A percentile compares a stretch with the other conserved stretches of the same genome.
Conservation (phyloP, 768 basidiomycete species). For the Cystobasidium ongulense region DNA sequence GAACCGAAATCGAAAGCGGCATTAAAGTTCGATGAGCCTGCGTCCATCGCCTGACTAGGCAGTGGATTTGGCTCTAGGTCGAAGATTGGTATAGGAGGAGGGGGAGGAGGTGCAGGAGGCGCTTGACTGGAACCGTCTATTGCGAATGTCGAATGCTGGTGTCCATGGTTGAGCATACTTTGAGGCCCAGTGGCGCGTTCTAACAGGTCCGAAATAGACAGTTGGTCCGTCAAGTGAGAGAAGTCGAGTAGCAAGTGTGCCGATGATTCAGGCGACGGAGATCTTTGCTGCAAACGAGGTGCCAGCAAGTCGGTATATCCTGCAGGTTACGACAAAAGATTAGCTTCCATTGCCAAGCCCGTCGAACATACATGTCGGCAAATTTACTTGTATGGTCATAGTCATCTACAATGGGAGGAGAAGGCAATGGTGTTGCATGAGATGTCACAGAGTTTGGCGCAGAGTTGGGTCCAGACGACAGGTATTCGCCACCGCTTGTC, state of each 20-base stretch:
- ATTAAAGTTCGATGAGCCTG: not conserved
- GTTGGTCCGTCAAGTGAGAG: not conserved
- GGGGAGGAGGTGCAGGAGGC: not conserved
- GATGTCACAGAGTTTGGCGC: not conserved
- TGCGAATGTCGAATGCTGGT: not conserved
- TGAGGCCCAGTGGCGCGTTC: not conserved
- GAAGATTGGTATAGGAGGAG: not conserved
- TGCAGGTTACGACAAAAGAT: not conserved
- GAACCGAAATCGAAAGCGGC: not conserved
- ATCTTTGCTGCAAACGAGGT: not conserved
- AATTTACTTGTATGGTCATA: slow-evolving; percentile 16
- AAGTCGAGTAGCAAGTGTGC: slow-evolving; percentile 2
- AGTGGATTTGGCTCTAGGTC: not conserved
- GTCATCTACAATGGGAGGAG: not conserved
- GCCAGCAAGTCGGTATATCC: slow-evolving; percentile 12
- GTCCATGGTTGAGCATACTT: not conserved
- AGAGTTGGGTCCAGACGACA: not conserved
- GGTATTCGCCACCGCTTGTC: slow-evolving; percentile 28
- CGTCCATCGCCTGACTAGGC: not conserved
- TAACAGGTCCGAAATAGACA: not conserved
- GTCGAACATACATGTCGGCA: not conserved
- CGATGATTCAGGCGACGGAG: not conserved
- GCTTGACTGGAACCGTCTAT: not conserved
- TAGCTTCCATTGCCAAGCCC: not conserved
- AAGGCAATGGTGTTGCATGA: not conserved